Evolutionary conservation across 768 basidiomycete species (phyloP).

Genomic region (Atractiella rhizophila): DNA sequence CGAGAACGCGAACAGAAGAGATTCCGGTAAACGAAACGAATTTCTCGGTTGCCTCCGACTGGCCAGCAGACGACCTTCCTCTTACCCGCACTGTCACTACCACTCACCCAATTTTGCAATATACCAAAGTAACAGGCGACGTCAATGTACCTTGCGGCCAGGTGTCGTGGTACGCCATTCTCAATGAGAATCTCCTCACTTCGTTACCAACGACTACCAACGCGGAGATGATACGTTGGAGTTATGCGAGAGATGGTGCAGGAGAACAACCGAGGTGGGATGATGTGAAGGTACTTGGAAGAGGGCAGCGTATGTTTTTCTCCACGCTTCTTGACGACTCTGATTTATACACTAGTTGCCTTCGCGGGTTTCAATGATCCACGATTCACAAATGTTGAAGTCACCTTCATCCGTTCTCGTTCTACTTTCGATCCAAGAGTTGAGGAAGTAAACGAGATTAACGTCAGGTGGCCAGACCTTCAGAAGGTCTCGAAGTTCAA

Average conservation of each 20-base stretch:
- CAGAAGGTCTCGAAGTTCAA: too few relatives aligned
- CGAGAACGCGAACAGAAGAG: too few relatives aligned
- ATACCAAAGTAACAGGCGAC: conserved; percentile 6
- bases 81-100: too few relatives aligned
- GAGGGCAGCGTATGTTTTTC: not conserved
- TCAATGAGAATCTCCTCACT: too few relatives aligned
- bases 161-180: conserved; percentile 4
- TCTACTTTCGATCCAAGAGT: too few relatives aligned
- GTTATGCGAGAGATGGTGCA: too few relatives aligned
- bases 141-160: conserved; percentile 6
- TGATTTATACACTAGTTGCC: not conserved
- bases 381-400: conserved; percentile 5
- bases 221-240: too few relatives aligned
- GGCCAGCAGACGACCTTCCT: too few relatives aligned
- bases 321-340: not conserved
- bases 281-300: not conserved
- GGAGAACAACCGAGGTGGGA: too few relatives aligned
- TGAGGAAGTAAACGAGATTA: conserved; percentile 6
- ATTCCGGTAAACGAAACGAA: too few relatives aligned
- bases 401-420: conserved; percentile 2
- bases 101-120: conserved; percentile 3
- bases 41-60: too few relatives aligned
- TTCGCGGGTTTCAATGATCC: conserved; percentile 5
- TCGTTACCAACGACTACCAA: too few relatives aligned
- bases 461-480: conserved; percentile 4